A percentile compares a stretch with the other conserved stretches of the same genome.
Conservation (phyloP, 129 eudicot genomes). For the Flaveria ramosissima region DNA sequence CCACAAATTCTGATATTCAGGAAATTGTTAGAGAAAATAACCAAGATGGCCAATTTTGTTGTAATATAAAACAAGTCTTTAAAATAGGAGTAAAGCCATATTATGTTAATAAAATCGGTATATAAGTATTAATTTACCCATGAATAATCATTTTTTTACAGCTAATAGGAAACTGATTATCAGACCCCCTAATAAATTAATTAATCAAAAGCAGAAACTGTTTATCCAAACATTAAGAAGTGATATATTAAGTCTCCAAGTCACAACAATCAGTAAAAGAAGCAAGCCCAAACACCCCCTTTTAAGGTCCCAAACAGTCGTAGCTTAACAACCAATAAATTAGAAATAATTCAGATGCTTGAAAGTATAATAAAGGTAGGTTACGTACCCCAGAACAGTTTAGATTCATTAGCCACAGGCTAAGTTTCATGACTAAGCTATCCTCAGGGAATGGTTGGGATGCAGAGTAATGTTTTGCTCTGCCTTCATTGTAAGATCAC, state of each 20-base stretch:
- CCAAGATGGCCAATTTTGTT: conserved; percentile 1
- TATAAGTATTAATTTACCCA: not conserved
- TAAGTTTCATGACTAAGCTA: conserved; percentile 67
- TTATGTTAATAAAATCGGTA: not conserved
- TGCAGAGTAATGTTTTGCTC: conserved; percentile 41
- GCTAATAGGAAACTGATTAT: not conserved
- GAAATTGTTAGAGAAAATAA: not conserved
- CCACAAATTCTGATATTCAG: not conserved
- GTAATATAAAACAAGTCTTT: not conserved
- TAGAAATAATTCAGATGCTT: conserved; percentile 9
- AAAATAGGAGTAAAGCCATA: not conserved
- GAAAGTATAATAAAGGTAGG: conserved; percentile 7
- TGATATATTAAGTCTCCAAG: not conserved
- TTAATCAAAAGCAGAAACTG: conserved; percentile 1
- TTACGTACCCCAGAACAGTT: conserved; percentile 58
- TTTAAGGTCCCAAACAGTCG: conserved; percentile 20
- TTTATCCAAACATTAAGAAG: no score
- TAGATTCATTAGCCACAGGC: conserved; percentile 71
- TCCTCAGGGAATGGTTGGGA: conserved; percentile 67
- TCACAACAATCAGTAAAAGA: conserved; percentile 1
- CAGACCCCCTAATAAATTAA: not conserved
- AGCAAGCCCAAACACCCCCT: not conserved
- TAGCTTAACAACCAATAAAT: not conserved
- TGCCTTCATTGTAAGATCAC: conserved; percentile 45
- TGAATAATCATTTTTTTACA: no score